phyloP scores from a whole-genome alignment of 177 flowering plant species.

The Tripterygium wilfordii region DNA sequence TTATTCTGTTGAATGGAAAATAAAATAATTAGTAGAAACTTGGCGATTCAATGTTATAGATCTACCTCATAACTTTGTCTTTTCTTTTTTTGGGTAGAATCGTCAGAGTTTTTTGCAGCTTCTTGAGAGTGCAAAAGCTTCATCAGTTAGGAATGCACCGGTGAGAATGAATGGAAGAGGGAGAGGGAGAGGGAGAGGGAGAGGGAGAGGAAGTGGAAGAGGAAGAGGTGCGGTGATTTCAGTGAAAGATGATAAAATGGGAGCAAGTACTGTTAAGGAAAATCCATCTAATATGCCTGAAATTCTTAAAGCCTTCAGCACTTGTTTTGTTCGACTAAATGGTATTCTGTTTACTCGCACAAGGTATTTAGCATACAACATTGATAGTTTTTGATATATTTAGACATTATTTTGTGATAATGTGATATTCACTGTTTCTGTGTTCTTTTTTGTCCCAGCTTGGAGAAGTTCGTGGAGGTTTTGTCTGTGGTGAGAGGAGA shows the following conservation, averaged over 20 bases:
- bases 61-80: too few relatives aligned
- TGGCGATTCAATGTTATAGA: too few relatives aligned
- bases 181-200: not conserved
- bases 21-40: too few relatives aligned
- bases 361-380: not conserved
- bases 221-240: not conserved
- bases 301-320: not conserved
- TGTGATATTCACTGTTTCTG: not conserved
- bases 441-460: not conserved
- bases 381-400: not conserved
- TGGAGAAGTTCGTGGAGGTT: constrained; percentile 3
- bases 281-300: not conserved
- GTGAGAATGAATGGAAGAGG: not conserved
- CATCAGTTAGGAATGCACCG: not conserved
- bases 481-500: not conserved
- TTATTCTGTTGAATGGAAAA: too few relatives aligned
- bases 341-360: constrained; percentile 5
- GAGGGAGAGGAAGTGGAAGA: not conserved
- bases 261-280: not conserved
- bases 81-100: not conserved
- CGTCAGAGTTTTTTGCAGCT: constrained; percentile 1
- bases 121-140: constrained; percentile 1
- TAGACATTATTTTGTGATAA: too few relatives aligned
- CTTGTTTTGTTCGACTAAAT: constrained; percentile 3
- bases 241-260: not conserved